Conservation (phyloP, 306 rosid genomes). For the Hippophae rhamnoides region DNA sequence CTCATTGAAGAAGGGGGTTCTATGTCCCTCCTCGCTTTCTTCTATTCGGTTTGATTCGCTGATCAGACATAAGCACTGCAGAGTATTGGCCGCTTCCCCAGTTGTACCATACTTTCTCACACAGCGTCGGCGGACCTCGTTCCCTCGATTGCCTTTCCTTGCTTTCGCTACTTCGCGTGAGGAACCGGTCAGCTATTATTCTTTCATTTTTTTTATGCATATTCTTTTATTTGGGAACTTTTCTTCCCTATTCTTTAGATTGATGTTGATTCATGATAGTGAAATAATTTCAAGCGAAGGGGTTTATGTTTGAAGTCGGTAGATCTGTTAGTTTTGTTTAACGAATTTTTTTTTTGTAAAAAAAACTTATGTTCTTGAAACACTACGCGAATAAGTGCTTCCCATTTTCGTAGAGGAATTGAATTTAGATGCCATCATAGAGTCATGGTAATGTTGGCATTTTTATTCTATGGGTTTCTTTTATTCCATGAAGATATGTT, state of each 20-base stretch:
- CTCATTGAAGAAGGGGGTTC: conserved; percentile 16
- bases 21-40: conserved; percentile 11
- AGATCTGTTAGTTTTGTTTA: too few relatives aligned
- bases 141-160: conserved; percentile 23
- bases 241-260: too few relatives aligned
- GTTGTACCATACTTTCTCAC: conserved; percentile 17
- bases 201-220: not conserved
- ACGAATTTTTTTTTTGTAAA: too few relatives aligned
- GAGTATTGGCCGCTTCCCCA: conserved; percentile 19
- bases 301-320: too few relatives aligned
- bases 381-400: not conserved
- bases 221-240: not conserved
- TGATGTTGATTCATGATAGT: too few relatives aligned
- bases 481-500: not conserved
- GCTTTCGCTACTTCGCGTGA: conserved; percentile 46
- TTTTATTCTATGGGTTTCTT: not conserved
- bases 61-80: conserved; percentile 23
- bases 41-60: conserved; percentile 39
- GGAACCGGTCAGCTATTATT: conserved; percentile 45
- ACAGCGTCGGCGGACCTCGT: conserved; percentile 21
- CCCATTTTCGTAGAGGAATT: too few relatives aligned
- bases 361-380: too few relatives aligned
- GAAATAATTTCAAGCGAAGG: too few relatives aligned
- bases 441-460: not conserved
- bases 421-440: not conserved